Conservation (phyloP, 306 rosid genomes). For the Medicago lupulina region DNA sequence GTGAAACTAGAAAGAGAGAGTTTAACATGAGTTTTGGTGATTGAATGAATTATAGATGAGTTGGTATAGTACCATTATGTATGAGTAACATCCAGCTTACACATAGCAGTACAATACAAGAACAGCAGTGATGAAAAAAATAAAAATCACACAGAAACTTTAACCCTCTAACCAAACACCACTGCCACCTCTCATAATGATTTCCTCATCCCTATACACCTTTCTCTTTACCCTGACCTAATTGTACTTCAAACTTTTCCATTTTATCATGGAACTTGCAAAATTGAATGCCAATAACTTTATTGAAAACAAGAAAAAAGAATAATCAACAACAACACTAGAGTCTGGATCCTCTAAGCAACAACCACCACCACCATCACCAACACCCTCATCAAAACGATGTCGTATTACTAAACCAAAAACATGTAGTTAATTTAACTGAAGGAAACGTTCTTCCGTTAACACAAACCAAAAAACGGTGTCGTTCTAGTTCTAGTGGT, state of each 20-base stretch:
- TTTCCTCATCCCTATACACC: constrained; percentile 40
- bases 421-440: neutral
- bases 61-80: constrained; percentile 18
- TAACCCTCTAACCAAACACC: constrained; percentile 67
- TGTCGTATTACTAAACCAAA: neutral
- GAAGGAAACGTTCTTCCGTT: too few species aligned
- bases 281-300: constrained; percentile 63
- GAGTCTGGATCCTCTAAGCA: constrained; percentile 81
- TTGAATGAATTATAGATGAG: constrained; percentile 37
- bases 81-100: constrained; percentile 5
- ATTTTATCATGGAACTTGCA: constrained; percentile 52
- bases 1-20: neutral
- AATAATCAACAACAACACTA: constrained; percentile 35
- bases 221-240: constrained; percentile 9
- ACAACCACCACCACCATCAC: constrained; percentile 40
- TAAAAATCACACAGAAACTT: constrained; percentile 57
- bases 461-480: constrained; percentile 27
- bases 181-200: constrained; percentile 42
- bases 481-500: constrained; percentile 29
- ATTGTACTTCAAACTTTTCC: constrained; percentile 1
- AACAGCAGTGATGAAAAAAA: constrained; percentile 52
- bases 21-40: neutral
- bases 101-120: constrained; percentile 37
- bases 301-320: constrained; percentile 29
- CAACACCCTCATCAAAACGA: constrained; percentile 16